phyloP scores from a whole-genome alignment of 306 rosid species.

The Prinsepia uniflora region DNA sequence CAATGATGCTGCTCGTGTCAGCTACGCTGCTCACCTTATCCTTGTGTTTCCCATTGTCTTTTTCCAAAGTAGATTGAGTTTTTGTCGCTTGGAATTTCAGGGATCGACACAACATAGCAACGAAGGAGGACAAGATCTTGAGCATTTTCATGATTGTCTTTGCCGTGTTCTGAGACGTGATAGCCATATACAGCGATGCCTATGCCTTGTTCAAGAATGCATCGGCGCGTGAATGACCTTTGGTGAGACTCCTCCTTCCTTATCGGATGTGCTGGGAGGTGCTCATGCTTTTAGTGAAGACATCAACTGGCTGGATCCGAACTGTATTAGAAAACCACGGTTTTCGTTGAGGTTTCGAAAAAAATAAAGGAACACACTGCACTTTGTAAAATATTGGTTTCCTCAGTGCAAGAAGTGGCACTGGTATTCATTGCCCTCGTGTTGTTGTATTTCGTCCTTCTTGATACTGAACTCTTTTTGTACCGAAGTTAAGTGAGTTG shows the following conservation, averaged over 20 bases:
- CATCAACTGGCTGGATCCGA: slow-evolving; percentile 22
- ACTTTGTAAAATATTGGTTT: slow-evolving; percentile 25
- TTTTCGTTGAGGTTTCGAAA: slow-evolving; percentile 39
- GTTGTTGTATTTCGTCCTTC: slow-evolving; percentile 8
- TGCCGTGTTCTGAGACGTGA: slow-evolving; percentile 59
- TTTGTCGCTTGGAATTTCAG: slow-evolving; percentile 32
- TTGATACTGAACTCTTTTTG: slow-evolving; percentile 3
- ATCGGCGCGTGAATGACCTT: slow-evolving; percentile 22
- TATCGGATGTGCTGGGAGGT: not conserved
- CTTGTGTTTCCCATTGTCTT: slow-evolving; percentile 87
- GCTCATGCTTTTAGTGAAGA: slow-evolving; percentile 17
- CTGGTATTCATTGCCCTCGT: slow-evolving; percentile 10
- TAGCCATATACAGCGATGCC: slow-evolving; percentile 85
- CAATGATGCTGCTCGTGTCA: slow-evolving; percentile 70
- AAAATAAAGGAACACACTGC: slow-evolving; percentile 31
- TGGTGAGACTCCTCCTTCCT: not conserved
- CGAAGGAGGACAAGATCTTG: slow-evolving; percentile 60
- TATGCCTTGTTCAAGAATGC: slow-evolving; percentile 50
- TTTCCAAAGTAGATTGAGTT: slow-evolving; percentile 38
- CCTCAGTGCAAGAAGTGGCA: slow-evolving; percentile 13
- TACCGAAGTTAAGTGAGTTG: not conserved
- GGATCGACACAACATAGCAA: slow-evolving; percentile 67
- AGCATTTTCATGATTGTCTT: slow-evolving; percentile 63
- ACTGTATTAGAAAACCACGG: slow-evolving; percentile 31
- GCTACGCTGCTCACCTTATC: slow-evolving; percentile 90